Conservation (phyloP, 1,284 basidiomycete species). For the Heterobasidion annosum region DNA sequence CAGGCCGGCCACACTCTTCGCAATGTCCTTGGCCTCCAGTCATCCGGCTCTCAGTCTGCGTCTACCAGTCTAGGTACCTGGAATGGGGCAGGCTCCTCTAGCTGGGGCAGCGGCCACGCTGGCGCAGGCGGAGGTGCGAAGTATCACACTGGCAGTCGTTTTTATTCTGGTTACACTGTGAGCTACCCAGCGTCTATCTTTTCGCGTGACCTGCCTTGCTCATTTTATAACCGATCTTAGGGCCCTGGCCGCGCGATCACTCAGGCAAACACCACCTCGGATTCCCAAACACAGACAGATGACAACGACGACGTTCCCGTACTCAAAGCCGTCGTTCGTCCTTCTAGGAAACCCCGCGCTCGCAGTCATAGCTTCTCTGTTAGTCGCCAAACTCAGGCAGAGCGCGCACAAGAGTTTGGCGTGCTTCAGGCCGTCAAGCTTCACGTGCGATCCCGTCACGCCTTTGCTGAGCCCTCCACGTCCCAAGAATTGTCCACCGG, state of each 20-base stretch:
- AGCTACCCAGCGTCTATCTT: conserved; percentile 11
- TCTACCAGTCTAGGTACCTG: conserved; percentile 27
- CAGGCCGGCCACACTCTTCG: conserved; percentile 56
- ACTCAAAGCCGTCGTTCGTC: conserved; percentile 20
- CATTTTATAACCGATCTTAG: conserved; percentile 23
- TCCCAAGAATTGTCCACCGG: conserved; percentile 2
- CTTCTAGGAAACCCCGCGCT: conserved; percentile 28
- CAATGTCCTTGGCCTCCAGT: conserved; percentile 64
- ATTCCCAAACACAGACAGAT: conserved; percentile 39
- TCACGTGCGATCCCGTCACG: conserved; percentile 49
- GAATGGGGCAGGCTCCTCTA: conserved; percentile 43
- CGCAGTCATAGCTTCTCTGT: conserved; percentile 54
- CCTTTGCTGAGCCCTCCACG: conserved; percentile 23
- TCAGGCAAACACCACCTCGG: conserved; percentile 52
- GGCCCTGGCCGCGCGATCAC: conserved; percentile 58
- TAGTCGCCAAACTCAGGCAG: conserved; percentile 26
- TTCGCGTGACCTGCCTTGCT: conserved; percentile 6
- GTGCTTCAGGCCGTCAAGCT: conserved; percentile 52
- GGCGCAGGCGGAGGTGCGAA: conserved; percentile 55
- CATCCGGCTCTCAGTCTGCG: conserved; percentile 26
- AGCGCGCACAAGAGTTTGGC: conserved; percentile 35
- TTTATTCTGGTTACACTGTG: conserved; percentile 52
- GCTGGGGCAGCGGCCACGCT: conserved; percentile 46
- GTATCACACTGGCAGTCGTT: conserved; percentile 58
- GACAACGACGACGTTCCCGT: conserved; percentile 43